These are phyloP conservation scores for Phoma sp. DNA, from an alignment of 2,329 filamentous ascomycete species.

Conservation along the genomic window DNA sequence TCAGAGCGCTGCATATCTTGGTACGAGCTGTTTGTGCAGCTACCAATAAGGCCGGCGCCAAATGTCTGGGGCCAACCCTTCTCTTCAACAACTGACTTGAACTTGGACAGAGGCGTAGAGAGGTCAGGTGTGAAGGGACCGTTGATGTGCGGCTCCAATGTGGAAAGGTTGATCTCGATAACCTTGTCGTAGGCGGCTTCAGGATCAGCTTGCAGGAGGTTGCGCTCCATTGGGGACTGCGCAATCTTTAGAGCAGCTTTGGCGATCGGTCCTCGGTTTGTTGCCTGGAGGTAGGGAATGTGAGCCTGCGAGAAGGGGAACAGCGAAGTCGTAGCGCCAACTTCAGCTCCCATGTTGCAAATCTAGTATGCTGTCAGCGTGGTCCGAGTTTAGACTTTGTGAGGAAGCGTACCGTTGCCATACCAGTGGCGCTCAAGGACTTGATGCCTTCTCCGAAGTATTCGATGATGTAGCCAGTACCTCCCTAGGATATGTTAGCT, in stretches of 20 bases:
- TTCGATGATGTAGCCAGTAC: constrained; percentile 93
- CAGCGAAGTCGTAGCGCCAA: constrained; percentile 92
- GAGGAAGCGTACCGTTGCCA: no score
- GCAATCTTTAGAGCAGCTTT: constrained; percentile 70
- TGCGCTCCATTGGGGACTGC: constrained; percentile 63
- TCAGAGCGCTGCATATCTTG: constrained; percentile 98
- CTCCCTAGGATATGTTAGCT: constrained; percentile 61
- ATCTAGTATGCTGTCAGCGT: constrained; percentile 51
- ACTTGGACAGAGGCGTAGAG: constrained; percentile 88
- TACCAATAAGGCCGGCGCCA: constrained; percentile 92
- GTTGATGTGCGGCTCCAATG: constrained; percentile 94
- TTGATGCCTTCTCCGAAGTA: constrained; percentile 92
- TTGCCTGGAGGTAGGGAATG: constrained; percentile 84
- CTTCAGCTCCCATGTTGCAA: constrained; percentile 65
- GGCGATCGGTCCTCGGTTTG: constrained; percentile 76
- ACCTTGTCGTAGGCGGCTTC: constrained; percentile 88
- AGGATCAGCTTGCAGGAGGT: constrained; percentile 77
- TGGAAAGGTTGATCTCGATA: constrained; percentile 88
- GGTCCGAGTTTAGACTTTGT: no score
- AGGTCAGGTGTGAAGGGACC: constrained; percentile 96
- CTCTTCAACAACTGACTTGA: constrained; percentile 81
- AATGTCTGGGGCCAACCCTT: constrained; percentile 92
- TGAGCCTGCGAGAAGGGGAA: constrained; percentile 92
- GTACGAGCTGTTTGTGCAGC: constrained; percentile 98
- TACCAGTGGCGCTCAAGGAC: constrained; percentile 87